Base-by-base conservation (phyloP, 2,329 filamentous ascomycete species). In the Ascosphaera acerosa region DNA sequence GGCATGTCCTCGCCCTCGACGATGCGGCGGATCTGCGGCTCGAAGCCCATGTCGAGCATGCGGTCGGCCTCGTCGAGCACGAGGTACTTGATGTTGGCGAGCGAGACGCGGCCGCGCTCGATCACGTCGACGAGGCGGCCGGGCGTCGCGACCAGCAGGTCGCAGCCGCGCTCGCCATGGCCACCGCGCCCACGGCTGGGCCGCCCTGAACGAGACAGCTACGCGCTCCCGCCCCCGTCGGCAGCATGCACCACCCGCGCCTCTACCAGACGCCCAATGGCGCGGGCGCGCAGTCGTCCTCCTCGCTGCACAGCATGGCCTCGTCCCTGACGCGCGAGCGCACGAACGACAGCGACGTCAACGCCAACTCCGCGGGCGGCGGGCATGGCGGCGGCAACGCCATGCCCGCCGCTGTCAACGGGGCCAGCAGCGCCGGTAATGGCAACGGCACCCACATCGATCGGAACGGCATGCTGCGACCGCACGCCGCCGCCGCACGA, bases 11-110 rank as follows among this genome's bases (percentile, higher is more conserved):
- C 87, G 37, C 81, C 81, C 58, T 94, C 84, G 29, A 97, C 87
- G 47, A 97, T 94, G 46, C 84, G 77, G 48, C 87, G 82, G 51
- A 97, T 97, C 61, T 97, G 87, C 47, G 87, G 87, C 64, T 97
- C 87, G 66, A 97, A 97, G 87, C 87, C 87, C 87, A 97, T 97
- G 67, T 97, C 87, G 66, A 97, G 66, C 87, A 97, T 97, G 54
- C 87, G 87, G 63, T 97, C 87, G 55, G 87, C 87, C 69, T 97
- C 87, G 46, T 97, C 87, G 33, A 97, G 77, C 45, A 97, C 80
- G 38, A 97, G 69, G 53, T 97, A 97, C 65, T 92, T 94, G 67
- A 97, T 97, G 66, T 91, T 92, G 56, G 73, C n/a, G 31, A n/a
- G 25, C 18, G 18, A 10, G 10, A 40, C 23, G 50, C 84, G 80